Percentiles rank a stretch among this genome's conserved stretches.
Evolutionary conservation across 129 eudicot species (phyloP).

Genomic region (Pseudognaphalium luteoalbum): DNA sequence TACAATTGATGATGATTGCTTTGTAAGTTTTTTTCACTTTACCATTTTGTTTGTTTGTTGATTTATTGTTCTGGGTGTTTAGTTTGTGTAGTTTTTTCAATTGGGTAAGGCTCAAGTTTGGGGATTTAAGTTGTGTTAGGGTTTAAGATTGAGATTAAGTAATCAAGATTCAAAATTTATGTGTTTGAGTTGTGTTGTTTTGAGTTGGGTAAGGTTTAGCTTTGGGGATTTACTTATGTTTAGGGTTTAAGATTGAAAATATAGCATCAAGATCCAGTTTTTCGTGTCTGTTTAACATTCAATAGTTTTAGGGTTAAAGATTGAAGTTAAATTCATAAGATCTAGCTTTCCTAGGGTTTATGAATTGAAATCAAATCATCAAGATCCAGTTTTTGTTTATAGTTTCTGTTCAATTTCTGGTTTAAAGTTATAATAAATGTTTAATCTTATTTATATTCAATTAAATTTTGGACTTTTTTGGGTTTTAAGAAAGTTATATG

Average conservation of each 20-base stretch:
- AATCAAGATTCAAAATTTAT: conserved; percentile 13
- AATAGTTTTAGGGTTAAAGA: neutral
- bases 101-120: neutral
- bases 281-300: neutral
- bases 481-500: conserved; percentile 11
- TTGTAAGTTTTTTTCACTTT: conserved; percentile 38
- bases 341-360: neutral
- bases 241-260: neutral
- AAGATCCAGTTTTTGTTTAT: neutral
- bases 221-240: neutral
- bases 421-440: neutral
- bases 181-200: conserved; percentile 6
- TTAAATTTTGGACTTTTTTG: conserved; percentile 10
- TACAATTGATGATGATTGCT: conserved; percentile 76
- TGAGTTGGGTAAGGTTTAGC: neutral
- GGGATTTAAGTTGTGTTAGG: conserved; percentile 17
- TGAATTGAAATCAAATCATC: neutral
- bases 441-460: neutral
- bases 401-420: neutral
- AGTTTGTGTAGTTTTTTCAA: neutral
- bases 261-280: neutral
- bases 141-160: neutral
- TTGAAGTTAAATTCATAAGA: conserved; percentile 13
- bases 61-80: neutral
- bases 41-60: neutral